phyloP scores from a whole-genome alignment of 768 basidiomycete species.

The Lactifluus rugatus region DNA sequence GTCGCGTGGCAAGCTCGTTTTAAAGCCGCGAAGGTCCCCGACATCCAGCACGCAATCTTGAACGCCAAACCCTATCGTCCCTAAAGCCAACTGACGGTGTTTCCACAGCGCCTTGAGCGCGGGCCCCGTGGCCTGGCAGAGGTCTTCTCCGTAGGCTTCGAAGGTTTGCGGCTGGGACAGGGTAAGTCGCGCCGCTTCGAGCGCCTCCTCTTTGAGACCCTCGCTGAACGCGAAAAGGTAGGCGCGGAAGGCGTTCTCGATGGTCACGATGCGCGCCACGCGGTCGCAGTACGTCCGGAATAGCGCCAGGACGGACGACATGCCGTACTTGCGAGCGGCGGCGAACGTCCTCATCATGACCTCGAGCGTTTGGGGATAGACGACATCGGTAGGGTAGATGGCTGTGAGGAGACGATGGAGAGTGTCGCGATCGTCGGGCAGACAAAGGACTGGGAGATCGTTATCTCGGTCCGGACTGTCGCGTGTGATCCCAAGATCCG shows the following conservation, averaged over 20 bases:
- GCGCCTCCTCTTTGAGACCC: not conserved
- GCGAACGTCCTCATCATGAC: conserved; percentile 4
- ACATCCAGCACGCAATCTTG: not conserved
- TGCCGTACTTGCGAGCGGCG: not conserved
- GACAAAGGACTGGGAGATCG: not conserved
- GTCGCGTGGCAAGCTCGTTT: not conserved
- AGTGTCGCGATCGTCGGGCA: conserved; percentile 6
- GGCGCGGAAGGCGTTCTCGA: not conserved
- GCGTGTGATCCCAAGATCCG: not conserved
- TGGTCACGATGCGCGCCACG: not conserved
- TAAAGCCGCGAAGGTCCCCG: not conserved
- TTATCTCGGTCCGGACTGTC: not conserved
- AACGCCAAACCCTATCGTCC: not conserved
- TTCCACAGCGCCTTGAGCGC: conserved; percentile 1
- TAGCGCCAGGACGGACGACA: not conserved
- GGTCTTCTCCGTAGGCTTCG: not conserved
- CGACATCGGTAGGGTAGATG: conserved; percentile 7
- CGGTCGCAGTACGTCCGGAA: not conserved
- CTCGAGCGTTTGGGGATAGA: conserved; percentile 3
- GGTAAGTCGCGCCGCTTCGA: not conserved
- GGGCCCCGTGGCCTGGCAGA: not conserved
- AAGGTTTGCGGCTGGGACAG: not conserved
- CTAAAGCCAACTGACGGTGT: not conserved
- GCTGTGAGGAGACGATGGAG: conserved; percentile 7
- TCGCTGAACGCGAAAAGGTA: not conserved